phyloP scores from a whole-genome alignment of 2,329 filamentous ascomycete genomes.

The Dactylella cylindrospora region DNA sequence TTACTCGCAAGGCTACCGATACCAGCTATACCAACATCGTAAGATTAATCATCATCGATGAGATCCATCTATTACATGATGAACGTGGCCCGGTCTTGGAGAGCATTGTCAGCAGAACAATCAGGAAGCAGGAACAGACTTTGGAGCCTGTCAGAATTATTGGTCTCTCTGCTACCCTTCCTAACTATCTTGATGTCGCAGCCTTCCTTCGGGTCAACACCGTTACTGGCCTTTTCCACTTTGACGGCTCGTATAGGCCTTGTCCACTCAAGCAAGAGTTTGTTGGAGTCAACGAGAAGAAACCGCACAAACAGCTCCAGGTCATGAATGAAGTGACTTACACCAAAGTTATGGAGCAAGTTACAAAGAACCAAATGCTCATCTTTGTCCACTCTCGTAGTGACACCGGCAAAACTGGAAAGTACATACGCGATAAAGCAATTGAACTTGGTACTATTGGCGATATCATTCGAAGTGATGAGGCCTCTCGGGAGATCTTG shows the following conservation, averaged over 20 bases:
- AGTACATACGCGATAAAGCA: slow-evolving; percentile 93
- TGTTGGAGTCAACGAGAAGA: slow-evolving; percentile 94
- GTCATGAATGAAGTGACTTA: slow-evolving; percentile 99
- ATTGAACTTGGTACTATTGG: slow-evolving; percentile 96
- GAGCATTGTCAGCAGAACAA: slow-evolving; percentile 92
- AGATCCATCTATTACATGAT: slow-evolving; percentile 96
- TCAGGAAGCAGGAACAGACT: slow-evolving; percentile 89
- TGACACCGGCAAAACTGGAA: slow-evolving; percentile 95
- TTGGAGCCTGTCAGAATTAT: slow-evolving; percentile 89
- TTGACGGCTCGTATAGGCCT: slow-evolving; percentile 89
- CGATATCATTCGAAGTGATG: slow-evolving; percentile 89
- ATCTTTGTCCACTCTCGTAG: slow-evolving; percentile 99
- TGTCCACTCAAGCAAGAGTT: slow-evolving; percentile 96
- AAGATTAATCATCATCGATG: slow-evolving; percentile 91
- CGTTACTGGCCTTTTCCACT: slow-evolving; percentile 86
- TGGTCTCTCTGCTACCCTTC: slow-evolving; percentile 89
- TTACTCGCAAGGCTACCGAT: slow-evolving; percentile 95
- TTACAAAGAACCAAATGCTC: slow-evolving; percentile 93
- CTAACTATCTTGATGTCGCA: slow-evolving; percentile 94
- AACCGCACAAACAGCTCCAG: slow-evolving; percentile 97
- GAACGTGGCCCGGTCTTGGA: slow-evolving; percentile 95
- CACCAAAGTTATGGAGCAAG: slow-evolving; percentile 91
- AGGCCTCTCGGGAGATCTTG: slow-evolving; percentile 83
- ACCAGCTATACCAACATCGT: slow-evolving; percentile 97
- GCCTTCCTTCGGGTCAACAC: slow-evolving; percentile 90